These are phyloP conservation scores for Russula olivacea DNA, from an alignment of 768 basidiomycete species.

Conservation along the genomic window DNA sequence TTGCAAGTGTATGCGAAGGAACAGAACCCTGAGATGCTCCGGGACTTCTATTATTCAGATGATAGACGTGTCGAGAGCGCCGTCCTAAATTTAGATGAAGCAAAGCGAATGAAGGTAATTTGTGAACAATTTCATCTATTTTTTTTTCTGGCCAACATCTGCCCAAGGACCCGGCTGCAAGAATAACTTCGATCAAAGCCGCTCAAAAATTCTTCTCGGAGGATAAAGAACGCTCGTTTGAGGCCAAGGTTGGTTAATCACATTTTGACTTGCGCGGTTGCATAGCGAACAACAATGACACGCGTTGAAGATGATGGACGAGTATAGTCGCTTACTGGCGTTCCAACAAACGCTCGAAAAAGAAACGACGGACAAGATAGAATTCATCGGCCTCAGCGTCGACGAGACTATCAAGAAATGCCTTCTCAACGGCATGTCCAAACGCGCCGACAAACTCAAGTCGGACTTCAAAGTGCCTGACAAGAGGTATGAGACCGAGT, in stretches of 20 bases:
- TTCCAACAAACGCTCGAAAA: slow-evolving; percentile 85
- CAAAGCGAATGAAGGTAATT: slow-evolving; percentile 55
- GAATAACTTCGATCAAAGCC: slow-evolving; percentile 63
- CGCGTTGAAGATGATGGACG: slow-evolving; percentile 80
- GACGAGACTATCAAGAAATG: slow-evolving; percentile 82
- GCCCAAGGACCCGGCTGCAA: slow-evolving; percentile 63
- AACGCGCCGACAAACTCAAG: slow-evolving; percentile 84
- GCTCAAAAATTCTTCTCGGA: slow-evolving; percentile 94
- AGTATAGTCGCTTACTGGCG: slow-evolving; percentile 65
- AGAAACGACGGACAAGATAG: slow-evolving; percentile 70
- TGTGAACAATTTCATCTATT: neutral
- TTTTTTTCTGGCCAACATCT: neutral
- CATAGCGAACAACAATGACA: neutral
- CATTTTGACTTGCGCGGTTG: neutral
- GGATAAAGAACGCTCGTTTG: slow-evolving; percentile 86
- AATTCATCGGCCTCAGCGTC: slow-evolving; percentile 77
- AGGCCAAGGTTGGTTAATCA: slow-evolving; percentile 66
- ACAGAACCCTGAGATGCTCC: slow-evolving; percentile 84
- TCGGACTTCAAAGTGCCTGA: slow-evolving; percentile 92
- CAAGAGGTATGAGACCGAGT: slow-evolving; percentile 58
- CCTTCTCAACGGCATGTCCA: slow-evolving; percentile 71
- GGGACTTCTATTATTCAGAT: slow-evolving; percentile 97
- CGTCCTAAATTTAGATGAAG: slow-evolving; percentile 80
- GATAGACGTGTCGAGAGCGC: slow-evolving; percentile 93
- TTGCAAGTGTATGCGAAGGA: slow-evolving; percentile 88